Conservation (phyloP, 176 grass and related monocot genomes). For the Zoysia japonica region DNA sequence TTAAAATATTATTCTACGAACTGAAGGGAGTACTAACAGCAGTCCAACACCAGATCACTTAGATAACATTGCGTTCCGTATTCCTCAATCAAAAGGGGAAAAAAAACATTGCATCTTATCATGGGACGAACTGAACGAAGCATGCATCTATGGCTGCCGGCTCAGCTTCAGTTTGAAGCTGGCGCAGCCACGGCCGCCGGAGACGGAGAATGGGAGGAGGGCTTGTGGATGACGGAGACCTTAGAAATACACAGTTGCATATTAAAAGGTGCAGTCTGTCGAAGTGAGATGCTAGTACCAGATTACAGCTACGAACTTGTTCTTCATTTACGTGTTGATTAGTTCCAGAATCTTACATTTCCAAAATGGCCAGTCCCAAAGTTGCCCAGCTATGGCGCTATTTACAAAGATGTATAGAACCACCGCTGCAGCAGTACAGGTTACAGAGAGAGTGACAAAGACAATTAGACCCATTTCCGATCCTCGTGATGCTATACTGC, state of each 20-base stretch:
- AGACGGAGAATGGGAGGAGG: background rate
- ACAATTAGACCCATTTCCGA: conserved; percentile 22
- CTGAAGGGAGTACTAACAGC: too few species aligned
- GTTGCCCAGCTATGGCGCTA: conserved; percentile 22
- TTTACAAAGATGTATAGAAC: conserved; percentile 40
- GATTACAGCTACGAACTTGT: background rate
- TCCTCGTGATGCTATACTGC: conserved; percentile 19
- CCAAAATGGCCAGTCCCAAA: conserved; percentile 12
- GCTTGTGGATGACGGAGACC: conserved; percentile 67
- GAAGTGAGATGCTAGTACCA: background rate
- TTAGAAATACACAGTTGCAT: background rate
- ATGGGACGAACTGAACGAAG: background rate
- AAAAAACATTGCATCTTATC: background rate
- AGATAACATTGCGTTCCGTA: background rate
- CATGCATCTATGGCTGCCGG: background rate
- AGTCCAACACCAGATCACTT: background rate
- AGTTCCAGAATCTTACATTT: background rate
- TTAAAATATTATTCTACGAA: too few species aligned
- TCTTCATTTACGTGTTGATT: conserved; percentile 7
- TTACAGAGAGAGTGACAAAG: background rate
- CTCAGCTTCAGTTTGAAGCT: background rate
- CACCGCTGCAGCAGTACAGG: background rate
- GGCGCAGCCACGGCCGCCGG: background rate
- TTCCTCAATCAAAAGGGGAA: background rate
- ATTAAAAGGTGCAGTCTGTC: background rate